Conservation (phyloP, 192 early-diverging fungal genomes). For the Gryganskiella cystojenkinii region DNA sequence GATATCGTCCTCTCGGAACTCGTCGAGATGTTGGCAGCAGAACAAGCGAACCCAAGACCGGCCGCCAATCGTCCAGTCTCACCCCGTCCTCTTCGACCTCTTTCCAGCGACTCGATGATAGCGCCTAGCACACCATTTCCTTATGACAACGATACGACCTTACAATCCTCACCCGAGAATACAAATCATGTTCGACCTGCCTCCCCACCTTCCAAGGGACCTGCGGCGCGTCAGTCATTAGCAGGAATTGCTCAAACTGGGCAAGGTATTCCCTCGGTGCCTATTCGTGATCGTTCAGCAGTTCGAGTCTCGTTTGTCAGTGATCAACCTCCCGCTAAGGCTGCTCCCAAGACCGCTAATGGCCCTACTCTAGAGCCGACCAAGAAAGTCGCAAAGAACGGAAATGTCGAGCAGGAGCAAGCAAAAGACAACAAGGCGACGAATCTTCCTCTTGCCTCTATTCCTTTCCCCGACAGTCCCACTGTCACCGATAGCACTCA, state of each 20-base stretch:
- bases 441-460: constrained; percentile 6
- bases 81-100: constrained; percentile 38
- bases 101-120: constrained; percentile 44
- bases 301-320: constrained; percentile 25
- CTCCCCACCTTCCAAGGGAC: constrained; percentile 16
- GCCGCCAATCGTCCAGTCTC: constrained; percentile 36
- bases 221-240: constrained; percentile 26
- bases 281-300: constrained; percentile 17
- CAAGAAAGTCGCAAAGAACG: neutral
- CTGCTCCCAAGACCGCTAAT: neutral
- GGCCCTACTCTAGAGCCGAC: neutral
- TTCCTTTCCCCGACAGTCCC: constrained; percentile 27
- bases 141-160: constrained; percentile 34
- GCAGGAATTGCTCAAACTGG: constrained; percentile 18
- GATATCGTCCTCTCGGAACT: constrained; percentile 51
- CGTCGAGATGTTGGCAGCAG: constrained; percentile 44
- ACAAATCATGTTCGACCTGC: constrained; percentile 31
- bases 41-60: constrained; percentile 36
- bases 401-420: neutral
- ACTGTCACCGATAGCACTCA: constrained; percentile 5
- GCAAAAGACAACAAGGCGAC: neutral
- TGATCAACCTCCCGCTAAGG: constrained; percentile 13
- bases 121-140: constrained; percentile 42
- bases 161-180: constrained; percentile 45
- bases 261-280: constrained; percentile 26